These are phyloP conservation scores for Paraphoma chrysanthemicola DNA, from an alignment of 2,329 filamentous ascomycete species.

Conservation along the genomic window DNA sequence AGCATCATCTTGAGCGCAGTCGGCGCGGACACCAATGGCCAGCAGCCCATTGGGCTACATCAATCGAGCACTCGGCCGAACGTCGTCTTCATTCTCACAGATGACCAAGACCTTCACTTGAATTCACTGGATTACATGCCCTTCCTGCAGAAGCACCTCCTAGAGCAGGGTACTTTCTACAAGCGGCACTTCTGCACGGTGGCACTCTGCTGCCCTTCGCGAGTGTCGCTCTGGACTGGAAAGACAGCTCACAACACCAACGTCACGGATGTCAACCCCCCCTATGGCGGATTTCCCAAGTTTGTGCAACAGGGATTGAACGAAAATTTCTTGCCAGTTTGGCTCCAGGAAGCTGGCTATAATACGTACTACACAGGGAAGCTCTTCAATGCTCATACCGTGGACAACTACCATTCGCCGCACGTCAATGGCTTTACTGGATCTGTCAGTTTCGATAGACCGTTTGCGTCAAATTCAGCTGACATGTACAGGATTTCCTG, in stretches of 20 bases:
- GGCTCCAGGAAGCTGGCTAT: slow-evolving; percentile 71
- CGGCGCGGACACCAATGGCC: not conserved
- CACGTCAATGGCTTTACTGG: slow-evolving; percentile 64
- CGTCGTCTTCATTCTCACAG: slow-evolving; percentile 70
- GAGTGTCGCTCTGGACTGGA: slow-evolving; percentile 70
- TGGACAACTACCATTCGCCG: slow-evolving; percentile 66
- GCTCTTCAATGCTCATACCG: slow-evolving; percentile 68
- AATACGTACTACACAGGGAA: slow-evolving; percentile 75
- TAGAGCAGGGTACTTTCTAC: slow-evolving; percentile 64
- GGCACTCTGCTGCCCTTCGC: slow-evolving; percentile 70
- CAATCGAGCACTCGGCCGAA: slow-evolving; percentile 51
- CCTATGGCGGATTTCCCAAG: slow-evolving; percentile 66
- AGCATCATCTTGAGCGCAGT: no score
- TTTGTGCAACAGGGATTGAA: slow-evolving; percentile 69
- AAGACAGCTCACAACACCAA: slow-evolving; percentile 73
- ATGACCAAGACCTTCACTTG: slow-evolving; percentile 67
- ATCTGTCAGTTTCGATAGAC: slow-evolving; percentile 41
- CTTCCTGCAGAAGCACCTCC: slow-evolving; percentile 60
- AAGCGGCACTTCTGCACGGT: slow-evolving; percentile 69
- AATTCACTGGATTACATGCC: slow-evolving; percentile 57
- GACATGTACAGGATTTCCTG: slow-evolving; percentile 53
- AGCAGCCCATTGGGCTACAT: not conserved
- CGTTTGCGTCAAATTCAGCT: not conserved
- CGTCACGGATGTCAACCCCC: slow-evolving; percentile 64
- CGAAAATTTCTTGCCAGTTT: slow-evolving; percentile 70